A percentile compares a stretch with the other conserved stretches of the same genome.
phyloP scores from a whole-genome alignment of 352 stramenopile genomes.

The Globisporangium sylvaticum region DNA sequence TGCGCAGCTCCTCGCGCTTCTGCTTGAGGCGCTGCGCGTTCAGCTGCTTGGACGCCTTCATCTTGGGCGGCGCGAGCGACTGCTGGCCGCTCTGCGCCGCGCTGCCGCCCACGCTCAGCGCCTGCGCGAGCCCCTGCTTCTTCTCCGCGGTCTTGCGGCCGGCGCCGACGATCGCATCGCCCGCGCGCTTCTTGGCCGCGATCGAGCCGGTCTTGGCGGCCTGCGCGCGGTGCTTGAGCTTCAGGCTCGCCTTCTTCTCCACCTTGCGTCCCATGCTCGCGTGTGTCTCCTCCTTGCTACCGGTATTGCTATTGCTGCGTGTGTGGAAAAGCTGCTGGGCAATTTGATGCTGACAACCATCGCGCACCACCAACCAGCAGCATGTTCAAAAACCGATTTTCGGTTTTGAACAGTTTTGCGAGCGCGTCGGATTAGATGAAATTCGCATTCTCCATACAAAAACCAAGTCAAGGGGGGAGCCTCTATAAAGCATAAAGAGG shows the following conservation, averaged over 20 bases:
- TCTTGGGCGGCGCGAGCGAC: conserved; percentile 28
- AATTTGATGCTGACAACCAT: neutral
- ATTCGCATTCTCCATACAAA: too few species aligned
- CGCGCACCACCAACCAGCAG: too few species aligned
- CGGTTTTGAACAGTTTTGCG: too few species aligned
- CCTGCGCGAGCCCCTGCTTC: conserved; percentile 7
- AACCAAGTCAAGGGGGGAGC: too few species aligned
- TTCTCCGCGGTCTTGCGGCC: conserved; percentile 10
- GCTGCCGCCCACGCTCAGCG: neutral
- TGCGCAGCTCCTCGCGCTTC: conserved; percentile 65
- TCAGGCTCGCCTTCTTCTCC: conserved; percentile 15
- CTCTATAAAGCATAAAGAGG: too few species aligned
- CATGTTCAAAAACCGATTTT: too few species aligned
- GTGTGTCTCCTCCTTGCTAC: too few species aligned
- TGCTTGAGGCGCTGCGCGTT: conserved; percentile 43
- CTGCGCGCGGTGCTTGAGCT: conserved; percentile 21
- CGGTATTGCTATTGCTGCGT: too few species aligned
- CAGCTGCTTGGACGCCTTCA: conserved; percentile 39
- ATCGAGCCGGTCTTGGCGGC: conserved; percentile 15
- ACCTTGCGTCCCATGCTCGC: conserved; percentile 10
- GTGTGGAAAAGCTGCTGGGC: too few species aligned
- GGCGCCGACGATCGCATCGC: conserved; percentile 3
- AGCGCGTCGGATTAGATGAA: too few species aligned
- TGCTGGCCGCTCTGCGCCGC: conserved; percentile 1
- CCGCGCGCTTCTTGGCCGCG: conserved; percentile 12